Conservation (phyloP, 805 yeast species). For the Candida lessepsii region DNA sequence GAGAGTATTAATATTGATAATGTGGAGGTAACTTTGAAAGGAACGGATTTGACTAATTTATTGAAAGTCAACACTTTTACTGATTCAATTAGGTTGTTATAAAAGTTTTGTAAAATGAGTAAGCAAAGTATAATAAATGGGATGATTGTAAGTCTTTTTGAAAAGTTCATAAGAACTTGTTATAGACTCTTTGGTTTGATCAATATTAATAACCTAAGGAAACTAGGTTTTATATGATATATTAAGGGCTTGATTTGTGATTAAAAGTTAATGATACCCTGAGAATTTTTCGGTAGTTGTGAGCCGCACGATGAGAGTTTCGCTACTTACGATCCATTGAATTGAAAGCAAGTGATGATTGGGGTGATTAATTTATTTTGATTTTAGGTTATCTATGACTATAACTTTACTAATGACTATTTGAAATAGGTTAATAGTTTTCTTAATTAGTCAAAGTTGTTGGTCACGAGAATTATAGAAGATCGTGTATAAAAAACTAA, state of each 20-base stretch:
- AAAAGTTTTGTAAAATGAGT: not conserved
- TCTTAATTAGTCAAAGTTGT: too few relatives aligned
- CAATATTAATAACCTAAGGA: not conserved
- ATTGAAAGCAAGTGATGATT: too few relatives aligned
- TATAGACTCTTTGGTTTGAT: not conserved
- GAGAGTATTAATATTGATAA: conserved; percentile 8
- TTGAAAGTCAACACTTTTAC: conserved; percentile 6
- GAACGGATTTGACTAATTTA: conserved; percentile 8
- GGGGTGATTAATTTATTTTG: too few relatives aligned
- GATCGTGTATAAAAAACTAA: too few relatives aligned
- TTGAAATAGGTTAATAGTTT: too few relatives aligned
- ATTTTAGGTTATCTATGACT: too few relatives aligned
- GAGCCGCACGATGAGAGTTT: conserved; percentile 4
- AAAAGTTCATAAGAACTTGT: conserved; percentile 4
- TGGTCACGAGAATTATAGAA: too few relatives aligned
- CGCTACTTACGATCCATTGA: too few relatives aligned
- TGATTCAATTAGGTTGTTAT: not conserved
- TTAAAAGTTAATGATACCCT: conserved; percentile 1
- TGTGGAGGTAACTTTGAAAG: conserved; percentile 10
- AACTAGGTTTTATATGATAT: too few relatives aligned
- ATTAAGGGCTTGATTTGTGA: too few relatives aligned
- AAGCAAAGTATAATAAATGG: not conserved
- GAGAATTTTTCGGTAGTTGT: conserved; percentile 1
- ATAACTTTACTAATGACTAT: too few relatives aligned
- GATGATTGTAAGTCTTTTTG: not conserved